Base-by-base conservation (phyloP, 768 basidiomycete species). In the Suillus hirtellus region DNA sequence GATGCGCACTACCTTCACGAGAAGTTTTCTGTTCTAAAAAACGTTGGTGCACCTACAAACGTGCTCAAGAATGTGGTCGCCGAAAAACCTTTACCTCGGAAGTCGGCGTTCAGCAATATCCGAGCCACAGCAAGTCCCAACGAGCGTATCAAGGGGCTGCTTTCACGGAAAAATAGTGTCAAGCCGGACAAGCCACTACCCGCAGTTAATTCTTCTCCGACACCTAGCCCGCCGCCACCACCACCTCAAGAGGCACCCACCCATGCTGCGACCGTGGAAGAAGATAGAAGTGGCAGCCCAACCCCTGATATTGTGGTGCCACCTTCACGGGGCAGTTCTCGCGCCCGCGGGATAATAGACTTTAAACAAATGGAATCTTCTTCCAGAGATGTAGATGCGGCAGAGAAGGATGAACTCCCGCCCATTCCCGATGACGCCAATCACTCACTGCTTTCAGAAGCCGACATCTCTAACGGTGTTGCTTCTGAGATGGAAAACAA, bases 51-150 rank as follows among this genome's bases (percentile, higher is more conserved):
- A 0, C 88, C 89, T 1, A 88, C 88, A 14, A 83, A 81, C 19
- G 92, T 94, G 86, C 84, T 97, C 24, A 91, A 93, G 76, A 92
- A 87, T 11, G 86, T 97, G 60, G 87, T 96, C 62, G 80, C 86
- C 53, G 95, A 96, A 77, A 94, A 95, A 73, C 68, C 79, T n/a
- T 71, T 89, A 58, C 81, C 83, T 54, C 78, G 79, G 60, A 76
- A 67, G 52, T 69, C 76, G 35, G 60, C 66, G 6, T 67, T 69
- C 61, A 69, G 69, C 62, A 76, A 63, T 54, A 59, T 67, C 44
- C 71, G 73, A 21, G 43, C 70, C 10, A 64, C 59, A 6, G 61
- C 60, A 31, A 71, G 71, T 34, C 65, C 79, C 49, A 78, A 76
- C 62, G 75, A 77, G 52, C 77, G 79, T 60, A 68, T 80, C 68